Base-by-base conservation (phyloP, 768 basidiomycete species). In the Mycena alexandri region DNA sequence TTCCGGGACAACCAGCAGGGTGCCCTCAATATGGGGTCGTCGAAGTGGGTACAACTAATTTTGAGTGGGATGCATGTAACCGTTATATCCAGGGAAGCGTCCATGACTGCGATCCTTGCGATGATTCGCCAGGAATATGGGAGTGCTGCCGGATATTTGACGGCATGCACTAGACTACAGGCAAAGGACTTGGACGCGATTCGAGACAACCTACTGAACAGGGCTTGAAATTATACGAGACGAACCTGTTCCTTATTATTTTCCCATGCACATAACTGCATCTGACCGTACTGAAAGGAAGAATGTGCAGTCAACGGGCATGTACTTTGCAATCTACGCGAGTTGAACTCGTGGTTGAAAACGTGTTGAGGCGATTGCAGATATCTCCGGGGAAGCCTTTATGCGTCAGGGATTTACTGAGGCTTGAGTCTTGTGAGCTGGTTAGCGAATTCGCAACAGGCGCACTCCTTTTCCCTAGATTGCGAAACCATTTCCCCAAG, bases 131-230 rank as follows among this genome's bases (percentile, higher is more conserved):
- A 77, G 58, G 76, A 78, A 55, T 80, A 78, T 63, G 80, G 81
- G 47, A 76, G 78, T 24, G 77, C 75, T 11, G 81, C 81, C 47
- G 72, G 68, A 0, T 84, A 82, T 67, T 48, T 82, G n/a, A 79
- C 74, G 53, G 62, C 63, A 1, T 47, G 72, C 38, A 77, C 77
- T 5, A 74, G 70, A 22, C 66, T 84, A 60, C 74, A 69, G 29
- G 79, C 77, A 17, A 75, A 74, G 14, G 80, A 82, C 61, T 61
- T 81, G 50, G 61, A 59, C 11, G 48, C 42, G 29, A 55, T 68
- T 60, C 42, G 64, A 14, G 44, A 16, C 16, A 65, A 65, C 17
- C 44, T 65, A 42, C 36, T 53, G 5, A 21, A 14, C 25, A 29
- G 53, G 43, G 52, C 14, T 36, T 61, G 41, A 61, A 14, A 11